Base-by-base conservation (phyloP, 2,329 filamentous ascomycete genomes). In the Colletotrichum horii region DNA sequence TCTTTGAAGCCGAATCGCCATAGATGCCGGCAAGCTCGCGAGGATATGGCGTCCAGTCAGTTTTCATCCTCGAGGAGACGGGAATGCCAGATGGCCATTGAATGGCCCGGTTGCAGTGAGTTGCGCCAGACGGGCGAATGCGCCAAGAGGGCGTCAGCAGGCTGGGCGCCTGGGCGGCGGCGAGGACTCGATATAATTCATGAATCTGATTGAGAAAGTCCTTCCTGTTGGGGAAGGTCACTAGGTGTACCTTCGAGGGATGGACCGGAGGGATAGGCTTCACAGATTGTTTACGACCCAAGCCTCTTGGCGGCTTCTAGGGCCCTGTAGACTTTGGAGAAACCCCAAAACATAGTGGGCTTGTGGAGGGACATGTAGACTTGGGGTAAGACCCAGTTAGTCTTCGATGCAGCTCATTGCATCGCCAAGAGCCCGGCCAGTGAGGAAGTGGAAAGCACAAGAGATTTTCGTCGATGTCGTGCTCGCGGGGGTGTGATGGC, bases 121-220 rank as follows among this genome's bases (percentile, higher is more conserved):
- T 36, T 19, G 68, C 19, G 36, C 38, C 22, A 75, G 36, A 34
- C 24, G 38, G 30, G 15, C 38, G 56, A 30, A 38, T 8, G 24
- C 64, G 73, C 73, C 73, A 75, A 75, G 72, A 71, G 70, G n/a
- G 56, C 70, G 70, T 75, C 70, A 73, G 64, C 73, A 68, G 36
- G 58, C 64, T 68, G 32, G 73, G 43, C 28, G 64, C 58, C 73
- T 75, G 24, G 73, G 73, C 73, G 19, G 62, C 68, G 61, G 61
- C 61, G 62, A 71, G 6, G 24, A 56, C 22, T 19, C 26, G 16
- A 66, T 15, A 28, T 26, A 32, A 34, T 34, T 55, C 30, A 16
- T 15, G 60, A 69, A 43, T 30, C 24, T 24, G 9, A 19, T 4
- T 48, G 43, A 62, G 28, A 8, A 48, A 58, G 43, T 36, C 26